Conservation (phyloP, 805 yeast genomes). For the Hanseniaspora vineae region DNA sequence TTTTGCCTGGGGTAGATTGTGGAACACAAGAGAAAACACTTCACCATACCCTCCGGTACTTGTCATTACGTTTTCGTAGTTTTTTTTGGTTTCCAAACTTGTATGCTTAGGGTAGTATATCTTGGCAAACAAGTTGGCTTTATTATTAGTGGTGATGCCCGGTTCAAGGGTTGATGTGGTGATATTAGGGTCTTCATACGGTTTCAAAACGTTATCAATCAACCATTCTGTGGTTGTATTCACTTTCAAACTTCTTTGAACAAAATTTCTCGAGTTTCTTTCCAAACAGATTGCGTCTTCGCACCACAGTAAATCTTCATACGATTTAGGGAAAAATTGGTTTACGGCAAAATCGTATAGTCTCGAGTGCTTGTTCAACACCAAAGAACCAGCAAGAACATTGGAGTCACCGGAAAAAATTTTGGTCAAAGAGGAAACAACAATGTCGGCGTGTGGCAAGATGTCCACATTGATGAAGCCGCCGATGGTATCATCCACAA, state of each 20-base stretch:
- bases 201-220: conserved; percentile 35
- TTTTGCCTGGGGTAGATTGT: conserved; percentile 48
- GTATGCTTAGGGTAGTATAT: conserved; percentile 59
- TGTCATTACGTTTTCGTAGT: conserved; percentile 64
- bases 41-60: conserved; percentile 82
- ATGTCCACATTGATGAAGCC: conserved; percentile 77
- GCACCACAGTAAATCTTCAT: conserved; percentile 75
- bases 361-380: conserved; percentile 56
- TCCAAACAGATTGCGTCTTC: conserved; percentile 90
- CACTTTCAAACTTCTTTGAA: conserved; percentile 38
- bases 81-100: conserved; percentile 33
- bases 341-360: conserved; percentile 36
- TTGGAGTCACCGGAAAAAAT: conserved; percentile 90
- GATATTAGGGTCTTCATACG: conserved; percentile 17
- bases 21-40: conserved; percentile 59
- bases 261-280: conserved; percentile 85
- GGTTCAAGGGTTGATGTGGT: too few species aligned
- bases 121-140: conserved; percentile 35
- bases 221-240: conserved; percentile 44
- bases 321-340: conserved; percentile 35
- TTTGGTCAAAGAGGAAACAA: conserved; percentile 79
- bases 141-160: not conserved
- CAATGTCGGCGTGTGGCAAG: conserved; percentile 72
- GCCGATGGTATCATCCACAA: conserved; percentile 91
- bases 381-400: conserved; percentile 87